phyloP scores from a whole-genome alignment of 2,329 filamentous ascomycete genomes.

The Monilinia fructicola region DNA sequence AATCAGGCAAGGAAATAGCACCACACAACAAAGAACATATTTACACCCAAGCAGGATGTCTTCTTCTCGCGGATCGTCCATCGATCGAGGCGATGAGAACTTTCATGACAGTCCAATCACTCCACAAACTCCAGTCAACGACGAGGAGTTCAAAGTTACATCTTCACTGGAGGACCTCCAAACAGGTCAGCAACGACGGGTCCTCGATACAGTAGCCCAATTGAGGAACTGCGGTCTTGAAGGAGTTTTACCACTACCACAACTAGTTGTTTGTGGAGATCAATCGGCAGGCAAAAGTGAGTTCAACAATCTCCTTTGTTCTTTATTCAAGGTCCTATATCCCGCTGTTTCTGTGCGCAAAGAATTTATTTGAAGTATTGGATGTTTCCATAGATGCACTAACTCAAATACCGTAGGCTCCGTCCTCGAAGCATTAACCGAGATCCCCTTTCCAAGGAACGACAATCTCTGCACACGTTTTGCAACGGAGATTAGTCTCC shows the following conservation, averaged over 20 bases:
- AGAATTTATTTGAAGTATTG: background rate
- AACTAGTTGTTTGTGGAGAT: conserved; percentile 64
- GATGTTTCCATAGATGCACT: background rate
- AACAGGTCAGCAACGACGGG: conserved; percentile 53
- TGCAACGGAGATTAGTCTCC: conserved; percentile 49
- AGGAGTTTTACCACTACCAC: conserved; percentile 53
- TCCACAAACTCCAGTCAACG: background rate
- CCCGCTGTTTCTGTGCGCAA: background rate
- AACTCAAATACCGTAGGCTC: conserved; percentile 42
- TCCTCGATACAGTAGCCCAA: conserved; percentile 58
- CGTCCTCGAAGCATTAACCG: conserved; percentile 62
- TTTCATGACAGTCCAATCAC: conserved; percentile 3
- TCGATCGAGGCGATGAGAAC: background rate
- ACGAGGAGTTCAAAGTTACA: conserved; percentile 20
- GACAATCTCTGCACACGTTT: conserved; percentile 61
- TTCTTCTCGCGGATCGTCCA: background rate
- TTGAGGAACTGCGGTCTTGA: conserved; percentile 55
- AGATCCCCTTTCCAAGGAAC: conserved; percentile 59
- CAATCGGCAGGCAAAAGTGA: conserved; percentile 60
- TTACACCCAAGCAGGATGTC: background rate
- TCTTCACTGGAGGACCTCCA: conserved; percentile 36
- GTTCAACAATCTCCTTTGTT: background rate
- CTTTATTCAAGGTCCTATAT: too few species aligned
- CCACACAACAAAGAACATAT: background rate
- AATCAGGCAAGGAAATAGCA: too few species aligned